Evolutionary conservation across 805 yeast genomes (phyloP).

Genomic region (Kregervanrija delftensis): DNA sequence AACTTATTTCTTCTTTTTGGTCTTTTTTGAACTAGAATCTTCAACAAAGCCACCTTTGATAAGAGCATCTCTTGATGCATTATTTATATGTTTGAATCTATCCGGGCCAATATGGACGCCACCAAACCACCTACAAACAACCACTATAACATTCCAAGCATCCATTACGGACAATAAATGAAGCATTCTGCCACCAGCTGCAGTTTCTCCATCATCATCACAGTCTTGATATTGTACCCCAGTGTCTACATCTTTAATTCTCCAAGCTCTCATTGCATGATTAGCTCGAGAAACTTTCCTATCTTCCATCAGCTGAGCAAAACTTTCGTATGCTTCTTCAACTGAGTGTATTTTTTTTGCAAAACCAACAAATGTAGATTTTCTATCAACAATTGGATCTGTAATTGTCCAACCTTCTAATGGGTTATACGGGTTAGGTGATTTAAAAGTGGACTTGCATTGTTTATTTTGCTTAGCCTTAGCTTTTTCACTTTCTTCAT

Average conservation of each 20-base stretch:
- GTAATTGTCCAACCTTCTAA: conserved; percentile 72
- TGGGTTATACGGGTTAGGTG: conserved; percentile 31
- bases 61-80: conserved; percentile 81
- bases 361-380: conserved; percentile 78
- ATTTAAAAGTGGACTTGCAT: background rate
- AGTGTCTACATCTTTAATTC: conserved; percentile 48
- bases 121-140: conserved; percentile 89
- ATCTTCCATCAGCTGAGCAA: conserved; percentile 53
- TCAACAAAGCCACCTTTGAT: conserved; percentile 49
- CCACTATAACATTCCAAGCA: conserved; percentile 77
- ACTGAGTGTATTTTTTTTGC: conserved; percentile 56
- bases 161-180: conserved; percentile 73
- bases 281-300: conserved; percentile 58
- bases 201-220: conserved; percentile 96
- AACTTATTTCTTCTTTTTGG: conserved; percentile 17
- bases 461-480: conserved; percentile 9
- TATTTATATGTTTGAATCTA: conserved; percentile 86
- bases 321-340: conserved; percentile 53
- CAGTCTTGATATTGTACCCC: conserved; percentile 71
- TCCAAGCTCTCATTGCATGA: conserved; percentile 85
- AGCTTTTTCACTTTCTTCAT: conserved; percentile 23
- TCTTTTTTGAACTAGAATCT: conserved; percentile 26
- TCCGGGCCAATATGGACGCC: conserved; percentile 91
- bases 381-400: conserved; percentile 75
- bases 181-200: conserved; percentile 84